phyloP scores from a whole-genome alignment of 495 filamentous ascomycete genomes.

The Baudoinia panamericana region DNA sequence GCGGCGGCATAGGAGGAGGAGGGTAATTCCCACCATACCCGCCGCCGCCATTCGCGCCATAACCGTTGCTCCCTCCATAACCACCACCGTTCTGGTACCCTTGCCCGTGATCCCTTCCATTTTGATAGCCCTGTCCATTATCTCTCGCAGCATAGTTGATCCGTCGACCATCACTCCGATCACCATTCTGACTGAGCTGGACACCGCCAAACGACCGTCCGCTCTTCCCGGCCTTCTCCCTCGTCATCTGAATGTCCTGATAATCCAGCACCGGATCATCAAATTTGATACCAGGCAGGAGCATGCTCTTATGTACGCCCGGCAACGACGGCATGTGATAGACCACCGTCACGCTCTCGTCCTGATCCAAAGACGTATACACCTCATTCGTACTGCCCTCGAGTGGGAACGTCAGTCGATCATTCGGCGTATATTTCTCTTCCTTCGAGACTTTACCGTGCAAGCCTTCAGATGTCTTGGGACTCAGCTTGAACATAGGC shows the following conservation, averaged over 20 bases:
- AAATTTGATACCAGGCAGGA: slow-evolving; percentile 71
- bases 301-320: slow-evolving; percentile 81
- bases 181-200: slow-evolving; percentile 31
- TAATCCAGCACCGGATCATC: slow-evolving; percentile 54
- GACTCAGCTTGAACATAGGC: slow-evolving; percentile 52
- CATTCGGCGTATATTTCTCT: slow-evolving; percentile 62
- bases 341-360: slow-evolving; percentile 55
- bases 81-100: background rate
- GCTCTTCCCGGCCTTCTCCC: slow-evolving; percentile 42
- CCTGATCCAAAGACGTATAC: slow-evolving; percentile 47
- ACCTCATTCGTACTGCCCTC: slow-evolving; percentile 50
- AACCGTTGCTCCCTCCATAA: slow-evolving; percentile 11
- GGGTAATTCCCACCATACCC: background rate
- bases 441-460: slow-evolving; percentile 72
- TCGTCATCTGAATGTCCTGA: slow-evolving; percentile 57
- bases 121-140: background rate
- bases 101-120: background rate
- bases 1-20: too few relatives aligned
- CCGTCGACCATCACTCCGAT: slow-evolving; percentile 15
- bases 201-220: slow-evolving; percentile 55
- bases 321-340: slow-evolving; percentile 66
- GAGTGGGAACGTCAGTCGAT: slow-evolving; percentile 52
- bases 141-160: slow-evolving; percentile 16
- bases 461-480: slow-evolving; percentile 60
- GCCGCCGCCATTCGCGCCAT: slow-evolving; percentile 10